These are phyloP conservation scores for Gigaspora rosea DNA, from an alignment of 192 early-diverging fungal genomes.

Conservation along the genomic window DNA sequence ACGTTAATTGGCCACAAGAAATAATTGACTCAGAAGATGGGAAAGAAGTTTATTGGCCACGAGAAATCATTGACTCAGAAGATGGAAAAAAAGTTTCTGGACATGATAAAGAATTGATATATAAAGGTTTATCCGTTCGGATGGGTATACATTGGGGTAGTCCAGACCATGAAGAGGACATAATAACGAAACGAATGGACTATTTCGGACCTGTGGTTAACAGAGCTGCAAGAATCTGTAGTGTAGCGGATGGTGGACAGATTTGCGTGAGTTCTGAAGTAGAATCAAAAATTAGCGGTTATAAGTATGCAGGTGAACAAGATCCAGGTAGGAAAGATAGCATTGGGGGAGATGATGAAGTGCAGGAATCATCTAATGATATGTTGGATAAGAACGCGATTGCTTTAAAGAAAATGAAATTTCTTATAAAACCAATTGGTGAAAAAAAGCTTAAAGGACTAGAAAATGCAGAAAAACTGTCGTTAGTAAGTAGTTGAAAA, in stretches of 20 bases:
- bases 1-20: slow-evolving; percentile 86
- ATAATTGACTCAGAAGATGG: slow-evolving; percentile 79
- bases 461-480: slow-evolving; percentile 84
- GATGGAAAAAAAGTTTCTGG: slow-evolving; percentile 77
- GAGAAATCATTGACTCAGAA: slow-evolving; percentile 68
- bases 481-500: slow-evolving; percentile 49
- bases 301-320: slow-evolving; percentile 34
- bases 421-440: slow-evolving; percentile 72
- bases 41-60: slow-evolving; percentile 65
- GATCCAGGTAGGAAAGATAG: slow-evolving; percentile 35
- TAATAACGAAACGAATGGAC: slow-evolving; percentile 91
- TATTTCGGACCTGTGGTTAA: slow-evolving; percentile 96
- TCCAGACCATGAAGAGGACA: slow-evolving; percentile 85
- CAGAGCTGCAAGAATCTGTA: slow-evolving; percentile 78
- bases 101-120: slow-evolving; percentile 59
- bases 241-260: slow-evolving; percentile 87
- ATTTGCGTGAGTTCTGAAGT: slow-evolving; percentile 87
- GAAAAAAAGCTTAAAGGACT: slow-evolving; percentile 86
- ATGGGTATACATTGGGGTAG: slow-evolving; percentile 93
- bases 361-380: slow-evolving; percentile 32
- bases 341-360: slow-evolving; percentile 32
- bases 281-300: slow-evolving; percentile 40
- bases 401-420: slow-evolving; percentile 68
- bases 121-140: slow-evolving; percentile 84
- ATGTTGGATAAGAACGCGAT: slow-evolving; percentile 50